Base-by-base conservation (phyloP, 768 basidiomycete genomes). In the Trametes punicea region DNA sequence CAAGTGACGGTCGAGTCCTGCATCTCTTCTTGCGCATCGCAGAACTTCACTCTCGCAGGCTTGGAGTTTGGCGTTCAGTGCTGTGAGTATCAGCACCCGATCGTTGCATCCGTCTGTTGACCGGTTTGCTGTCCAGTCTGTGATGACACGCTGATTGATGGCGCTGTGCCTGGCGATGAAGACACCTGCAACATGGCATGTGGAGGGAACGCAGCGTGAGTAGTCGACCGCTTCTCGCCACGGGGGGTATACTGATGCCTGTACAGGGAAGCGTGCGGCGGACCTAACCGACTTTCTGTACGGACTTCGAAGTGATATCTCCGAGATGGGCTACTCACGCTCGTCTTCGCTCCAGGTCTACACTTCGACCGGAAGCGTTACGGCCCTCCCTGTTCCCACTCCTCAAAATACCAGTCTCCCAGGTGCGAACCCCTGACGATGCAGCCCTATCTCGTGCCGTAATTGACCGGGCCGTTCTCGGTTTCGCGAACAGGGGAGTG, bases 141-240 rank as follows among this genome's bases (percentile, higher is more conserved):
- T 61, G 89, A 88, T 2, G 77, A 90, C 64, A 70, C 74, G 10
- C 72, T 92, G 44, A 73, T 83, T 11, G 75, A 80, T 27, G 86
- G 85, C 9, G 89, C 87, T 1, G 80, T 77, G 1, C 45, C 63
- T 15, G 79, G 77, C 0, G 58, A 73, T 1, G 77, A 78, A 1
- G 68, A 72, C 3, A 76, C 77, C 31, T 95, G 93, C 65, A 81
- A 79, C 66, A 89, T 87, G 86, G 77, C 75, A 0, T 95, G 93
- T 58, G 77, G 77, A 16, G 93, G 90, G 21, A 85, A 83, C 55
- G 34, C 81, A 10, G 75, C 79, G 88, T 87, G 60, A 62, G 84
- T 67, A 0, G 38, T 34, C 36, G 25, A 29, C 27, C 18, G 23
- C 5, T 11, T 27, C 23, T 16, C 29, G 33, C 39, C 47, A 56